Evolutionary conservation across 257 asterid genomes (phyloP).

Genomic region (Ballota nigra): DNA sequence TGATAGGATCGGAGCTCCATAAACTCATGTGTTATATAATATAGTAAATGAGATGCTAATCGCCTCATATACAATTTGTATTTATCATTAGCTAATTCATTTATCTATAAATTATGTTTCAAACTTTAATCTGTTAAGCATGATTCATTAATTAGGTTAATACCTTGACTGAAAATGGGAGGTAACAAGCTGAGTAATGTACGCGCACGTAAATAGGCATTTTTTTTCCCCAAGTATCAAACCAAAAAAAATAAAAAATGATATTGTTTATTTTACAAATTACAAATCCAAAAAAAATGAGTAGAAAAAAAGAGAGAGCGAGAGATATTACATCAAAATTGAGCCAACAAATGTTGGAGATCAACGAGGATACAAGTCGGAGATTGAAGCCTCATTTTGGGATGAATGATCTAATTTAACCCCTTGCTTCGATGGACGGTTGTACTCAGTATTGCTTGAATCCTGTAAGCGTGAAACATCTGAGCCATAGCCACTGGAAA

Average conservation of each 20-base stretch:
- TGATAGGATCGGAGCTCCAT: too few relatives aligned
- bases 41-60: too few relatives aligned
- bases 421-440: neutral
- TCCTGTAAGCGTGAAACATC: neutral
- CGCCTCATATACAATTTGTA: too few relatives aligned
- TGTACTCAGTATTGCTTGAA: neutral
- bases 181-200: neutral
- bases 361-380: constrained; percentile 27
- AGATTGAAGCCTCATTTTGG: constrained; percentile 16
- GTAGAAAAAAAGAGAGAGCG: neutral
- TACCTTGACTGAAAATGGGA: neutral
- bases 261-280: too few relatives aligned
- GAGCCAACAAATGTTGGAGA: neutral
- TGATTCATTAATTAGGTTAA: neutral
- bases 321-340: neutral
- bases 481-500: neutral
- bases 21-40: too few relatives aligned
- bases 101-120: neutral
- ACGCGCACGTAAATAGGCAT: too few relatives aligned
- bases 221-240: too few relatives aligned
- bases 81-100: too few relatives aligned
- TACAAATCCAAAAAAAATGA: neutral
- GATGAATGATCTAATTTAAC: constrained; percentile 10
- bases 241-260: too few relatives aligned
- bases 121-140: neutral